Evolutionary conservation across 2,329 filamentous ascomycete species (phyloP).

Genomic region (Trichoderma brevicompactum): DNA sequence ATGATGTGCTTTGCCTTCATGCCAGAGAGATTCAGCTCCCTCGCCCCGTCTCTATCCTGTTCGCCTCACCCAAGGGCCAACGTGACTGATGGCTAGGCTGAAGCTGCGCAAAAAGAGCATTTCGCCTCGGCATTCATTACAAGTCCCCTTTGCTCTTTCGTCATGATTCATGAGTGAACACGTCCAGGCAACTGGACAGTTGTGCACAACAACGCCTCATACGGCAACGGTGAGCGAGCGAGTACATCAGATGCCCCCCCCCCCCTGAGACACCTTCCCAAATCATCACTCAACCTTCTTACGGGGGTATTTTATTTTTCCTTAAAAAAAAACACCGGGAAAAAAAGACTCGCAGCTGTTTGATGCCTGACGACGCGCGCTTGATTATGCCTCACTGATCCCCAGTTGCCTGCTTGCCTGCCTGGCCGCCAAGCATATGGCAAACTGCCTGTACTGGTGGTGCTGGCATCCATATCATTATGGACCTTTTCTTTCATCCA

Average conservation of each 20-base stretch:
- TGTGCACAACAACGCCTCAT: constrained; percentile 19
- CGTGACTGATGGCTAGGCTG: background rate
- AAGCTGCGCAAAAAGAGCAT: background rate
- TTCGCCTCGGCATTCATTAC: background rate
- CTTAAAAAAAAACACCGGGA: too few relatives aligned
- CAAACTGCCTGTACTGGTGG: background rate
- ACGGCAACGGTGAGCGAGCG: background rate
- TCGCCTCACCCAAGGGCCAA: constrained; percentile 6
- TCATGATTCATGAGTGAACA: background rate
- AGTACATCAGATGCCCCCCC: constrained; percentile 7
- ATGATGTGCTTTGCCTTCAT: constrained; percentile 12
- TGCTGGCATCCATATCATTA: background rate
- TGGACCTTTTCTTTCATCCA: background rate
- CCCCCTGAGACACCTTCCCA: constrained; percentile 18
- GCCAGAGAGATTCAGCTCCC: constrained; percentile 24
- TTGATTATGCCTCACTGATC: constrained; percentile 19
- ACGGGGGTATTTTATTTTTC: background rate
- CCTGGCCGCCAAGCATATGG: constrained; percentile 15
- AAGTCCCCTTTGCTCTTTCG: background rate
- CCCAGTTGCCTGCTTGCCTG: constrained; percentile 10
- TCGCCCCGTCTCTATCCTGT: constrained; percentile 16
- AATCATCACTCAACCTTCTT: constrained; percentile 6
- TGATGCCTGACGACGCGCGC: constrained; percentile 15
- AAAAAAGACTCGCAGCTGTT: background rate
- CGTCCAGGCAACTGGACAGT: background rate